phyloP scores from a whole-genome alignment of 805 yeast genomes.

The Sugiyamaella floridensis region DNA sequence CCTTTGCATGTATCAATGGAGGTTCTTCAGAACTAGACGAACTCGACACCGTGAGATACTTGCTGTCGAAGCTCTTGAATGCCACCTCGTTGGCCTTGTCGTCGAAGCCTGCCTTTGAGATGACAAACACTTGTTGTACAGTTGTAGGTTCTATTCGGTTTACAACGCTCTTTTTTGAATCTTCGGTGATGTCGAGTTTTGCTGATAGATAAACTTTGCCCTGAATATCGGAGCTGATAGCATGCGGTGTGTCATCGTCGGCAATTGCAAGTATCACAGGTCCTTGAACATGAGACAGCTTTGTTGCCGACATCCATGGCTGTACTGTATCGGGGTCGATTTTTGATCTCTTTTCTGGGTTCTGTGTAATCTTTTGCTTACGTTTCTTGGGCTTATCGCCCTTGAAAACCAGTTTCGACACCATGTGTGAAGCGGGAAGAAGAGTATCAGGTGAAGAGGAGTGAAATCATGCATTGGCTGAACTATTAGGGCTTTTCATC shows the following conservation, averaged over 20 bases:
- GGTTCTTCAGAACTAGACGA: conserved; percentile 2
- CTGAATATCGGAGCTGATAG: conserved; percentile 20
- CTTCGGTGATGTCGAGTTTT: conserved; percentile 16
- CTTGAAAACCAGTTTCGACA: conserved; percentile 33
- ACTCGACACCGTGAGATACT: conserved; percentile 23
- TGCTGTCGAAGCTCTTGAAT: conserved; percentile 27
- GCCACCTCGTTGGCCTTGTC: conserved; percentile 20
- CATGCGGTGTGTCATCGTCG: conserved; percentile 8
- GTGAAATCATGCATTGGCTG: too few relatives aligned
- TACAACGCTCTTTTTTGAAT: conserved; percentile 7
- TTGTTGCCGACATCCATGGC: conserved; percentile 29
- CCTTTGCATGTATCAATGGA: conserved; percentile 21
- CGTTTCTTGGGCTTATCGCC: conserved; percentile 29
- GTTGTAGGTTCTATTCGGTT: conserved; percentile 27
- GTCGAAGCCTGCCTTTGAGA: conserved; percentile 14
- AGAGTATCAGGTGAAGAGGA: not conserved
- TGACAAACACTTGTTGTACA: conserved; percentile 32
- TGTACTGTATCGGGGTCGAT: not conserved
- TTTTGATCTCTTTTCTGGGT: not conserved
- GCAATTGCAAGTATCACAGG: conserved; percentile 28
- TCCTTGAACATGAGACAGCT: conserved; percentile 28
- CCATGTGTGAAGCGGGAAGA: conserved; percentile 24
- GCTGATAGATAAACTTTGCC: conserved; percentile 21
- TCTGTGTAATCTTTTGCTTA: conserved; percentile 4
- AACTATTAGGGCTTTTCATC: too few relatives aligned